Conservation (phyloP, 495 filamentous ascomycete species). For the Aspergillus olivimuriae region DNA sequence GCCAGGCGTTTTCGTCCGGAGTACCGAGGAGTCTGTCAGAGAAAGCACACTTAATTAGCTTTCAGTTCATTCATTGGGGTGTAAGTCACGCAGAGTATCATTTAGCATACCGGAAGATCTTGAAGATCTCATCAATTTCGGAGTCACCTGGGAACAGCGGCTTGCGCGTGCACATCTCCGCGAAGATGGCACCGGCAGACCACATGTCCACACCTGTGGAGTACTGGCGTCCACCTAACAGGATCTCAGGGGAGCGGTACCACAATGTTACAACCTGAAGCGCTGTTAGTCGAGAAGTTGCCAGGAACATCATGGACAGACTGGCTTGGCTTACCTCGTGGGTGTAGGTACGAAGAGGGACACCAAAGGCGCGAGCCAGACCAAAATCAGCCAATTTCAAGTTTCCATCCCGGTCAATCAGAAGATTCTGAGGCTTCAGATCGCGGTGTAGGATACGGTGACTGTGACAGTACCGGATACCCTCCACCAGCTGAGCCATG, state of each 20-base stretch:
- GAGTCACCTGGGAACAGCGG: constrained; percentile 96
- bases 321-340: constrained; percentile 61
- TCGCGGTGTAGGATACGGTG: constrained; percentile 93
- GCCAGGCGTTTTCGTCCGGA: constrained; percentile 82
- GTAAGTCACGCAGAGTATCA: too few species aligned
- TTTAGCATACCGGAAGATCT: constrained; percentile 80
- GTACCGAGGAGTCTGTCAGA: constrained; percentile 79
- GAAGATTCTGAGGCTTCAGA: constrained; percentile 94
- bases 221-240: constrained; percentile 95
- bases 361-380: constrained; percentile 91
- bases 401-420: constrained; percentile 93
- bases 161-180: constrained; percentile 98
- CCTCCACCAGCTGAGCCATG: constrained; percentile 89
- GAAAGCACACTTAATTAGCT: too few species aligned
- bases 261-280: constrained; percentile 92
- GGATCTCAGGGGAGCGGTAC: constrained; percentile 97
- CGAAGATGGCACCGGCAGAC: constrained; percentile 97
- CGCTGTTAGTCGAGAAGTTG: constrained; percentile 5
- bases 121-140: constrained; percentile 99
- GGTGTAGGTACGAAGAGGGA: constrained; percentile 92
- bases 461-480: constrained; percentile 91
- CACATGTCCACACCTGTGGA: constrained; percentile 99
- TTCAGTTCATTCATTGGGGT: too few species aligned
- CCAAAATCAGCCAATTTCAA: constrained; percentile 98
- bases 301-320: not conserved